phyloP scores from a whole-genome alignment of 1,139 yeast genomes.

The Hemisphaericaspora subhashii region DNA sequence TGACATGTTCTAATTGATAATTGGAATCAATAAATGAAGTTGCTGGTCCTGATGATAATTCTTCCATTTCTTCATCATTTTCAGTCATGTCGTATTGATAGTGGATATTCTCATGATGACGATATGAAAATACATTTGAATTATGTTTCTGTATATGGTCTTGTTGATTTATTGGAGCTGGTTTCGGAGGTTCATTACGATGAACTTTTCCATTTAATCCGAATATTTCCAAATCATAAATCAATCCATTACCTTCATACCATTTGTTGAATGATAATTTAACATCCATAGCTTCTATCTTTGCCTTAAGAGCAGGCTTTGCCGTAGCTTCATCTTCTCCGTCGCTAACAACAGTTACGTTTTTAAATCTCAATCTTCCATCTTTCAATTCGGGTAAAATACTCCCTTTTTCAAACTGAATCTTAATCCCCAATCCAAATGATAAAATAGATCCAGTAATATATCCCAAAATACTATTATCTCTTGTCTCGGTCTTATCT shows the following conservation, averaged over 20 bases:
- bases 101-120: conserved; percentile 26
- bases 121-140: conserved; percentile 1
- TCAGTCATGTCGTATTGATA: conserved; percentile 36
- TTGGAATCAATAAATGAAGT: conserved; percentile 28
- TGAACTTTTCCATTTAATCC: conserved; percentile 59
- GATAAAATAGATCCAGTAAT: conserved; percentile 39
- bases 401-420: conserved; percentile 37
- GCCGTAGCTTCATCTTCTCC: conserved; percentile 10
- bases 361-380: conserved; percentile 62
- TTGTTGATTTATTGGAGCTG: not conserved
- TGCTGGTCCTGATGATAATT: conserved; percentile 3
- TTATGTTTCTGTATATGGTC: conserved; percentile 12
- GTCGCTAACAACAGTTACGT: conserved; percentile 41
- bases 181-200: conserved; percentile 11
- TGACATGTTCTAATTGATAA: conserved; percentile 53
- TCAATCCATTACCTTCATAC: conserved; percentile 67
- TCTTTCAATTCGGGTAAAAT: conserved; percentile 51
- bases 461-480: conserved; percentile 32
- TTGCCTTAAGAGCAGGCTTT: conserved; percentile 31
- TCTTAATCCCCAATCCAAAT: conserved; percentile 38
- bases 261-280: conserved; percentile 67
- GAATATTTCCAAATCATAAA: conserved; percentile 58
- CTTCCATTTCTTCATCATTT: conserved; percentile 19
- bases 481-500: conserved; percentile 15
- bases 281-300: conserved; percentile 54